Base-by-base conservation (phyloP, 805 yeast genomes). In the Brettanomyces sp. region DNA sequence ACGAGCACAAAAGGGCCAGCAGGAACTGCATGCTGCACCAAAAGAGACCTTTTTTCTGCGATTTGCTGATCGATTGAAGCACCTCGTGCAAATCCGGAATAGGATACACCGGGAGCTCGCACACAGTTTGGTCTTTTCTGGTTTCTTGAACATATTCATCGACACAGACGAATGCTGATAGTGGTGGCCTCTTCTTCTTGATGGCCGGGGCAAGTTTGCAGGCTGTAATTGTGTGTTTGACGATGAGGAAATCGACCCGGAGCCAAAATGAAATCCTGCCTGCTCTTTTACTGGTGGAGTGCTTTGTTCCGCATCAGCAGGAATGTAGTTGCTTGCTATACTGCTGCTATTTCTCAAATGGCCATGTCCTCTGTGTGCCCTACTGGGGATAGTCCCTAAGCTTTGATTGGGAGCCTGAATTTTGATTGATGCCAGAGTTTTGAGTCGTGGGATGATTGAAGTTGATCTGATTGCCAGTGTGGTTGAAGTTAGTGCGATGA, bases 161-260 rank as follows among this genome's bases (percentile, higher is more conserved):
- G 96, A 88, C 5, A 91, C 96, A 7, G 96, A 89, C 3, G 97
- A 89, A 63, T 91, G 98, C 61, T 91, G 91, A 61, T 91, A 91
- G 54, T 91, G 76, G 64, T 91, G 99, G 5, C 99, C 99, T 54
- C 90, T 80, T 70, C 99, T 80, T 56, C 80, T 86, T 0, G 85
- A 80, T 1, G 88, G 77, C 56, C 68, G 74, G 11, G 67, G 63
- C 30, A 49, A 35, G 11, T 28, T 28, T 6, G 9, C 11, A 9
- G 32, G 32, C 32, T 28, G 32, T 9, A 28, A 28, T 9, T 18
- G 18, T 18, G 18, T 18, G 18, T 18, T 18, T 18, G 11, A 28
- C 32, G 32, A 7, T 28, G 32, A 28, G 32, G 38, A 14, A 9
- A 14, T 6, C 12, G 44, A 22, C 14, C 25, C 37, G 14, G 37